Base-by-base conservation (phyloP, 1,284 basidiomycete species). In the Hemileia vastatrix region DNA sequence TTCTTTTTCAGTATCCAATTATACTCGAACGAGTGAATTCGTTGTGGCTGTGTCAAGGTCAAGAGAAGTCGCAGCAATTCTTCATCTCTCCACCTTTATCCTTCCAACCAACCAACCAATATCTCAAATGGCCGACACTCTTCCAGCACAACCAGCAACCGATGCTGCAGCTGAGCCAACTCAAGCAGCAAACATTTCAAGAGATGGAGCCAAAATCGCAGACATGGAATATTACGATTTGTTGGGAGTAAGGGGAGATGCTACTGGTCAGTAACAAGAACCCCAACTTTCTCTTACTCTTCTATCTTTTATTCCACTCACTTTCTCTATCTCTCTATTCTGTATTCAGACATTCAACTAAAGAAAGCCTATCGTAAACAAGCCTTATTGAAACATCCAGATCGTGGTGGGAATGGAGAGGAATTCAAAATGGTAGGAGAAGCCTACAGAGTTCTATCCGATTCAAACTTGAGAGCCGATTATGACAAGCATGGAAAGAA, bases 321-420 rank as follows among this genome's bases (percentile, higher is more conserved):
- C 27, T 27, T 31, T 21, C 21, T 8, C 48, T 47, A 21, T 55
- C 54, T 47, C 32, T 32, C 51, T 15, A 23, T 24, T 55, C 54
- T 32, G 27, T 2, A 27, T 27, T 27, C 27, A 27, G 88, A 90
- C 68, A 84, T 84, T 3, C 84, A 87, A 64, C 78, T 96, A 69
- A 98, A 97, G 81, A 96, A 93, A 79, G 91, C 90, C 1, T 97
- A 97, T 78, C 82, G 94, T 67, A 95, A 89, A 77, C 86, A 88
- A 67, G 93, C 94, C 21, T 93, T 97, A 82, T 88, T 89, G 81
- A 90, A 90, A 64, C 70, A 80, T 74, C 68, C 71, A 4, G 74
- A 76, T 67, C 9, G 48, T 24, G 48, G 48, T 50, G 23, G 48
- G n/a, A n/a, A n/a, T 1, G 70, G 68, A 1, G 70, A 64, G 9